Percentiles rank a stretch among this genome's conserved stretches.
phyloP scores from a whole-genome alignment of 148 eudicot species.

The Heliamphora exappendiculata region DNA sequence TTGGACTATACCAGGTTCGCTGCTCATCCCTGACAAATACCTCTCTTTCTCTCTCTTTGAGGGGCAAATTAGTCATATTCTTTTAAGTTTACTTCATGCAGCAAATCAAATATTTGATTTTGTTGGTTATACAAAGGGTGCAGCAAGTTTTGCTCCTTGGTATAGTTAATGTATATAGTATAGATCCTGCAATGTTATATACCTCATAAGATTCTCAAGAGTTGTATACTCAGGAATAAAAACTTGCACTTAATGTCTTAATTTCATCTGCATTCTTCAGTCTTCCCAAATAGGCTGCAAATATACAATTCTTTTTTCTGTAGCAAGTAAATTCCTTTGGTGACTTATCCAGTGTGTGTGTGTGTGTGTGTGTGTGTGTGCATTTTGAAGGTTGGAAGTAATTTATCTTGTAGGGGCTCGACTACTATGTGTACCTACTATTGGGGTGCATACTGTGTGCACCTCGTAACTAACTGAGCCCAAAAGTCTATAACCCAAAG shows the following conservation, averaged over 20 bases:
- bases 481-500: no score
- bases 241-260: not conserved
- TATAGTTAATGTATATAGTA: slow-evolving; percentile 17
- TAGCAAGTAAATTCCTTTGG: not conserved
- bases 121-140: not conserved
- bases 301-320: not conserved
- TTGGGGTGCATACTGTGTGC: no score
- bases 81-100: not conserved
- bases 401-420: no score
- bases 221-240: not conserved
- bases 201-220: not conserved
- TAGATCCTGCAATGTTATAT: slow-evolving; percentile 11
- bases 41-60: not conserved
- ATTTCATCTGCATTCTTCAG: not conserved
- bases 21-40: not conserved
- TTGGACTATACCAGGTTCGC: slow-evolving; percentile 1
- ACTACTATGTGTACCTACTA: no score
- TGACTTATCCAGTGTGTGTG: not conserved
- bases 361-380: not conserved
- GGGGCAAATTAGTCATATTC: not conserved
- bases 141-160: slow-evolving; percentile 17
- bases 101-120: not conserved
- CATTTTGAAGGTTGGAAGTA: not conserved
- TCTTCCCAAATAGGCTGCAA: not conserved
- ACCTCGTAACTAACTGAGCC: no score